Conservation (phyloP, 306 rosid species). For the Sphenostylis stenocarpa region DNA sequence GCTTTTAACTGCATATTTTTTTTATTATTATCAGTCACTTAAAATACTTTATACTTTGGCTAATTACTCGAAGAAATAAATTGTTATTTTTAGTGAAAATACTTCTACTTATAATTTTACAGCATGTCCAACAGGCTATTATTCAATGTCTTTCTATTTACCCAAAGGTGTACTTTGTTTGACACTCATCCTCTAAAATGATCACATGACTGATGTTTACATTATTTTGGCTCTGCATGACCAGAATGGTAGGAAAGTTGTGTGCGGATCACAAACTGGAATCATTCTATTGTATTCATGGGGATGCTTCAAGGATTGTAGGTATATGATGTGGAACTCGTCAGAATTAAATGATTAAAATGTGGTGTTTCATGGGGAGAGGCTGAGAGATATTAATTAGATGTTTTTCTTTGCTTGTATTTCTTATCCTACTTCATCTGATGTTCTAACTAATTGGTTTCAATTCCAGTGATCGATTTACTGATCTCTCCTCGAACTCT, state of each 20-base stretch:
- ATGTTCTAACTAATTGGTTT: constrained; percentile 32
- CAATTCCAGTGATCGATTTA: constrained; percentile 73
- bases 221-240: constrained; percentile 15
- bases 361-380: constrained; percentile 9
- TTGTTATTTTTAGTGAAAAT: background rate
- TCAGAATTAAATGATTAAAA: constrained; percentile 3
- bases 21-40: no score
- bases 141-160: background rate
- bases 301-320: constrained; percentile 92
- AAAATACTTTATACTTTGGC: background rate
- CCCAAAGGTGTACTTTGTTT: background rate
- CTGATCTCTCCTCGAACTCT: constrained; percentile 75
- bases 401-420: background rate
- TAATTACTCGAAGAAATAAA: background rate
- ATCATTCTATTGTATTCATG: constrained; percentile 75
- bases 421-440: constrained; percentile 17
- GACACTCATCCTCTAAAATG: background rate
- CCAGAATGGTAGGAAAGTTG: constrained; percentile 87
- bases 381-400: background rate
- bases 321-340: constrained; percentile 45
- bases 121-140: background rate
- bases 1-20: background rate
- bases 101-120: background rate
- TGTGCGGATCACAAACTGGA: constrained; percentile 87
- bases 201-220: background rate